phyloP scores from a whole-genome alignment of 768 basidiomycete species.

The Pulveroboletus ravenelii region DNA sequence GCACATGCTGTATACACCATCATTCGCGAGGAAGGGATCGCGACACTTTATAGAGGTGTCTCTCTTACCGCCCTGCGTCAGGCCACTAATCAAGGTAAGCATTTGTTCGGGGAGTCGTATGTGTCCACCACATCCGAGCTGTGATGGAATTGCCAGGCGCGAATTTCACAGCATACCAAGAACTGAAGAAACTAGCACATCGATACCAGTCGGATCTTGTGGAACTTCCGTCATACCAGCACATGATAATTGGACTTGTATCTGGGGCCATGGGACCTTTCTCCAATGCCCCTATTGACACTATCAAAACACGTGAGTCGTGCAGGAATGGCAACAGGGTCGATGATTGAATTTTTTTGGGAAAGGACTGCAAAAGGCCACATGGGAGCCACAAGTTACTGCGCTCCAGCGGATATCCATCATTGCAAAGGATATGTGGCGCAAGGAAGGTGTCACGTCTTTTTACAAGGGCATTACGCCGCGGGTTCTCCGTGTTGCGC shows the following conservation, averaged over 20 bases:
- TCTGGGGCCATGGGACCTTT: constrained; percentile 99
- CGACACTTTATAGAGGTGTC: constrained; percentile 88
- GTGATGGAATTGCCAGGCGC: constrained; percentile 52
- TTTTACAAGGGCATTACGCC: constrained; percentile 99
- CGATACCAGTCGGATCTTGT: constrained; percentile 69
- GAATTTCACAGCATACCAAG: constrained; percentile 98
- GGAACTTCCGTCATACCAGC: constrained; percentile 91
- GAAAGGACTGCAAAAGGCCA: constrained; percentile 80
- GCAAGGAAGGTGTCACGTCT: constrained; percentile 76
- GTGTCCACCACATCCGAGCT: neutral
- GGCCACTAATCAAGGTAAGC: constrained; percentile 91
- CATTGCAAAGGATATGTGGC: constrained; percentile 93
- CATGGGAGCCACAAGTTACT: constrained; percentile 65
- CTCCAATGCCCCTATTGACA: constrained; percentile 94
- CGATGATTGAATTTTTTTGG: neutral
- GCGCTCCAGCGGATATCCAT: constrained; percentile 74
- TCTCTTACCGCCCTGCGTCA: constrained; percentile 90
- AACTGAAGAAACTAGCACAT: constrained; percentile 83
- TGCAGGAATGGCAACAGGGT: neutral
- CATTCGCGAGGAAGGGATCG: constrained; percentile 83
- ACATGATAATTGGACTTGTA: constrained; percentile 91
- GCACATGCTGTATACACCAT: constrained; percentile 96
- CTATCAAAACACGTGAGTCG: constrained; percentile 84
- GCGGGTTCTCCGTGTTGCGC: constrained; percentile 91
- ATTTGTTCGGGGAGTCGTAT: neutral